Evolutionary conservation across 768 basidiomycete species (phyloP).

Genomic region (Hypholoma sublateritium): DNA sequence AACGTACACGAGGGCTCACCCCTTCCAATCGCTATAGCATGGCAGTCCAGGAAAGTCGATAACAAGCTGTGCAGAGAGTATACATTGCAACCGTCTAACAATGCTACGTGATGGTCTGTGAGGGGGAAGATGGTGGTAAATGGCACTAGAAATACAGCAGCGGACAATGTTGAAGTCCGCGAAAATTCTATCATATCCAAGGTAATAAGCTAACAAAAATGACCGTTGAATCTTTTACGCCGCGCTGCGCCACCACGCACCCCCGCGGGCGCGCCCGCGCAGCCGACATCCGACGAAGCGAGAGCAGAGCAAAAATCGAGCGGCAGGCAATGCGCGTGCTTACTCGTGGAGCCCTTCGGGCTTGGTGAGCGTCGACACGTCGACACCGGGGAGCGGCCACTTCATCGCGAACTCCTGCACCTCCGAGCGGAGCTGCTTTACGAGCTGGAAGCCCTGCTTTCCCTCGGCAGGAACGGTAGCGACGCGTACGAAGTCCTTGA

Average conservation of each 20-base stretch:
- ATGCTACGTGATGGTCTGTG: not conserved
- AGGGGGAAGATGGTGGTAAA: conserved; percentile 6
- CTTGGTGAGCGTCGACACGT: conserved; percentile 44
- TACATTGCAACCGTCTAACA: too few relatives aligned
- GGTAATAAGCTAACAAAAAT: conserved; percentile 2
- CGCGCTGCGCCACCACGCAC: not conserved
- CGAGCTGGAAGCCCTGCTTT: conserved; percentile 67
- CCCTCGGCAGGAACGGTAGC: conserved; percentile 70
- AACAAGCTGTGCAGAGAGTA: too few relatives aligned
- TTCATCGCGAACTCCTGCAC: conserved; percentile 78
- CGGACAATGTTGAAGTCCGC: conserved; percentile 20
- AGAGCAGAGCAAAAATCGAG: not conserved
- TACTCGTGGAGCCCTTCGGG: conserved; percentile 65
- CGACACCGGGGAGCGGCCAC: conserved; percentile 94
- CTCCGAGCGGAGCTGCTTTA: conserved; percentile 74
- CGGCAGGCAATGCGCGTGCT: not conserved
- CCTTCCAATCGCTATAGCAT: too few relatives aligned
- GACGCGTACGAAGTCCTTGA: conserved; percentile 93
- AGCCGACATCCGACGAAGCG: not conserved
- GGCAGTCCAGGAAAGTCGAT: too few relatives aligned
- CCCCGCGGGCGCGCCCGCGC: not conserved
- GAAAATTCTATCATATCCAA: conserved; percentile 9
- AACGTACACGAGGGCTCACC: too few relatives aligned
- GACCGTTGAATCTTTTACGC: conserved; percentile 23
- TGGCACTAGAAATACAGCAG: conserved; percentile 19